phyloP scores from a whole-genome alignment of 495 filamentous ascomycete species.

The Neurospora sp. region DNA sequence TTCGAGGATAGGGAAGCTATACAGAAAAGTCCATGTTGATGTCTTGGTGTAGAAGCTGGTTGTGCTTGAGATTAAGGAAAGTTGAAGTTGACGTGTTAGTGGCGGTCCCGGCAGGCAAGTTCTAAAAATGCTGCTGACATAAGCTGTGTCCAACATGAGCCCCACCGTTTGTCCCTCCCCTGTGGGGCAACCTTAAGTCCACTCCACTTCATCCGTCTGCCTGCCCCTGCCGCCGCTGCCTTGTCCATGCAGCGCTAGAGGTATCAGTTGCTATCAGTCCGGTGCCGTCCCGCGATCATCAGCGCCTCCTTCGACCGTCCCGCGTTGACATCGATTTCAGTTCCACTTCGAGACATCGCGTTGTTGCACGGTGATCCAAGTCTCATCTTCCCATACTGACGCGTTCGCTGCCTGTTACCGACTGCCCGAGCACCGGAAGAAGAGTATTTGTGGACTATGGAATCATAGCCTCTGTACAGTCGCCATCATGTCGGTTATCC shows the following conservation, averaged over 20 bases:
- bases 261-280: background rate
- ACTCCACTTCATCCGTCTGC: background rate
- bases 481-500: constrained; percentile 68
- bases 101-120: background rate
- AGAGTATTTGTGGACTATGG: constrained; percentile 8
- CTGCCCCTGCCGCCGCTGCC: background rate
- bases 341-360: background rate
- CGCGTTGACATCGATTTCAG: background rate
- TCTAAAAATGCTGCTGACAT: background rate
- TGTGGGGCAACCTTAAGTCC: background rate
- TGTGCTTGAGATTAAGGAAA: background rate
- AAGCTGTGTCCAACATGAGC: background rate
- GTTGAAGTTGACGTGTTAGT: background rate
- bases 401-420: background rate
- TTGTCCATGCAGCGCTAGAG: background rate
- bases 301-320: background rate
- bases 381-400: background rate
- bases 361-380: background rate
- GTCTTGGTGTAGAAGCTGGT: background rate
- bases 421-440: background rate
- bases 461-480: constrained; percentile 5
- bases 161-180: background rate
- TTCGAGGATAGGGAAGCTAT: background rate
- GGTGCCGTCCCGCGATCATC: background rate
- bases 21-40: background rate